phyloP scores from a whole-genome alignment of 108 stramenopile genomes.

The Cyclotella baltica region DNA sequence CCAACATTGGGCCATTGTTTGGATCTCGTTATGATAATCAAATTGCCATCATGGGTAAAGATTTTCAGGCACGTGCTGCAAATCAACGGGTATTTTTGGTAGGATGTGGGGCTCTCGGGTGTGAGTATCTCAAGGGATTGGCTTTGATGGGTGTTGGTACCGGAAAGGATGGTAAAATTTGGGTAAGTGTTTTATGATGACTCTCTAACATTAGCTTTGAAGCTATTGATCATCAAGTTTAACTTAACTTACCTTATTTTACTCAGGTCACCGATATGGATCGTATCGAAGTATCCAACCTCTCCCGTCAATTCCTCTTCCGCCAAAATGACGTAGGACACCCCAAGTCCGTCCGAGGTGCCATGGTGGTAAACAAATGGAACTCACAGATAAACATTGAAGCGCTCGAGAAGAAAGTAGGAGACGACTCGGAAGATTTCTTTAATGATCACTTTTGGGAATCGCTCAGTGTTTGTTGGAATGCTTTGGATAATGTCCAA shows the following conservation, averaged over 20 bases:
- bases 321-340: slow-evolving; percentile 87
- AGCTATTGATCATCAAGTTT: no score
- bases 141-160: slow-evolving; percentile 82
- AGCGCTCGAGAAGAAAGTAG: slow-evolving; percentile 77
- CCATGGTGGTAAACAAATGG: slow-evolving; percentile 77
- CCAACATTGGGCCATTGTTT: slow-evolving; percentile 51
- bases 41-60: slow-evolving; percentile 74
- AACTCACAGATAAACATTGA: slow-evolving; percentile 75
- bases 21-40: slow-evolving; percentile 80
- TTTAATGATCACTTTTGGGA: slow-evolving; percentile 90
- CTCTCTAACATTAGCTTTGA: no score
- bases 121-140: slow-evolving; percentile 91
- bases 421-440: slow-evolving; percentile 75
- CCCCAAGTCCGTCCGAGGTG: slow-evolving; percentile 80
- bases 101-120: slow-evolving; percentile 89
- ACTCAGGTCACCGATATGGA: slow-evolving; percentile 87
- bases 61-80: slow-evolving; percentile 68
- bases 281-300: slow-evolving; percentile 86
- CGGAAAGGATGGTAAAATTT: slow-evolving; percentile 71
- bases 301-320: slow-evolving; percentile 89
- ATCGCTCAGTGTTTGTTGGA: slow-evolving; percentile 78
- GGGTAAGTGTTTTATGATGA: slow-evolving; percentile 24
- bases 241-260: no score
- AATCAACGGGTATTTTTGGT: slow-evolving; percentile 83
- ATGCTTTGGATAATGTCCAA: slow-evolving; percentile 92